phyloP scores from a whole-genome alignment of 2,329 filamentous ascomycete species.

The Orbilia ellipsospora region DNA sequence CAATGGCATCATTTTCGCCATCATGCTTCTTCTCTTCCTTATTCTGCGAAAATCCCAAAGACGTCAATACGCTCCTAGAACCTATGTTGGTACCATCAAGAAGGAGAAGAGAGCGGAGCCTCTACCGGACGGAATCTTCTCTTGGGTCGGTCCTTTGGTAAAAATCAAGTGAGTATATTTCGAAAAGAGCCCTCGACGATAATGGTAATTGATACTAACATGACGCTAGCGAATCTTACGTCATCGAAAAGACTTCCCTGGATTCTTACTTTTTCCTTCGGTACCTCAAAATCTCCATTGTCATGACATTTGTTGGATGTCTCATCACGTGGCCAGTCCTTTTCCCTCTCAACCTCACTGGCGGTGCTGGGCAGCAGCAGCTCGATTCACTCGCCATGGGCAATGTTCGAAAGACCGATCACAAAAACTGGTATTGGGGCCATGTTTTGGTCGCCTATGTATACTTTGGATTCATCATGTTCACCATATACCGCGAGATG shows the following conservation, averaged over 20 bases:
- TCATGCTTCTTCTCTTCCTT: slow-evolving; percentile 66
- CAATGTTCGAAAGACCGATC: slow-evolving; percentile 72
- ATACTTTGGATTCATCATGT: slow-evolving; percentile 88
- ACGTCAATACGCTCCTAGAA: slow-evolving; percentile 69
- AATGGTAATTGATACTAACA: slow-evolving; percentile 61
- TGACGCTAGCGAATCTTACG: slow-evolving; percentile 73
- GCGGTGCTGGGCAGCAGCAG: slow-evolving; percentile 72
- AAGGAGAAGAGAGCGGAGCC: slow-evolving; percentile 58
- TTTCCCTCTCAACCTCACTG: slow-evolving; percentile 88
- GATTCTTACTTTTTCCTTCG: slow-evolving; percentile 92
- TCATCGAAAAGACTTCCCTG: slow-evolving; percentile 89
- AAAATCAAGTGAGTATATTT: slow-evolving; percentile 55
- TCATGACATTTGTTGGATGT: slow-evolving; percentile 85
- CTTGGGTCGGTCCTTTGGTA: slow-evolving; percentile 37
- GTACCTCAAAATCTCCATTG: slow-evolving; percentile 80
- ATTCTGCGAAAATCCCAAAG: slow-evolving; percentile 66
- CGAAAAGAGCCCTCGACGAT: slow-evolving; percentile 51
- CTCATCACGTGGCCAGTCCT: slow-evolving; percentile 87
- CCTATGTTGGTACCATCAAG: slow-evolving; percentile 68
- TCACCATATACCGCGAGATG: slow-evolving; percentile 84
- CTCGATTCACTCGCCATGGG: slow-evolving; percentile 82
- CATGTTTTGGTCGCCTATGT: slow-evolving; percentile 83
- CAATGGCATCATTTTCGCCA: slow-evolving; percentile 64
- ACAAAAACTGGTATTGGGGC: slow-evolving; percentile 78
- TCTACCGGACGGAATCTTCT: slow-evolving; percentile 42